Evolutionary conservation across 768 basidiomycete genomes (phyloP), one percentile per base, ranked within the genome.

Genomic region (Phallus indusiatus): DNA sequence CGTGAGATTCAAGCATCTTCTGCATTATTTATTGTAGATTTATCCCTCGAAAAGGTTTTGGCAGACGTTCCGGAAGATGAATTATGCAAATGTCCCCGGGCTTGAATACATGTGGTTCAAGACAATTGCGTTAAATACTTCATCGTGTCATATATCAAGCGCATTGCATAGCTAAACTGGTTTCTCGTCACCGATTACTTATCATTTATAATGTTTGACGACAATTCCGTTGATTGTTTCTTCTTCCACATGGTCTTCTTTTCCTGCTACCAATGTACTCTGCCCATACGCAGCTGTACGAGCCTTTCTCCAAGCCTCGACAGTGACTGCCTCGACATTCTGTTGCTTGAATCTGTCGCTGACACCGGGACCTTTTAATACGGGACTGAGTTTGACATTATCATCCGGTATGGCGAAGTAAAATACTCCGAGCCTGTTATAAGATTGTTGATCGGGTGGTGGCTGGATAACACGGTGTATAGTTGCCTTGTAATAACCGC

Each of bases 391-490:
- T 54, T 68, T 72, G 48, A 76, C 74, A 28, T 75, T 64, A 64
- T 84, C 82, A 61, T 84, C 77, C 0, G 77, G 69, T 73, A 76
- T 71, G 34, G 67, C 69, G 63, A 85, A 85, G 67, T 84, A 84
- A 66, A 84, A 83, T 2, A 77, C 73, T 0, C 83, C 82, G 1
- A 84, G 72, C 9, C 83, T 78, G 16, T 77, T 71, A 61, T 74
- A 69, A 33, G 65, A 67, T 33, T 70, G 76, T 62, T 85, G 83
- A 60, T 83, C 81, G 0, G 66, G 63, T 10, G 82, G 83, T 1
- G 82, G 84, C 63, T 80, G 79, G 2, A 82, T 72, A 17, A 85
- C 82, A 14, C 82, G 78, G 63, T 85, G 83, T 53, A 83, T 78
- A 1, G 83, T 84, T 12, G 76, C 78, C 34, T 73, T 76, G 68